Conservation (phyloP, 495 filamentous ascomycete genomes). For the Thermochaetoides thermophila region DNA sequence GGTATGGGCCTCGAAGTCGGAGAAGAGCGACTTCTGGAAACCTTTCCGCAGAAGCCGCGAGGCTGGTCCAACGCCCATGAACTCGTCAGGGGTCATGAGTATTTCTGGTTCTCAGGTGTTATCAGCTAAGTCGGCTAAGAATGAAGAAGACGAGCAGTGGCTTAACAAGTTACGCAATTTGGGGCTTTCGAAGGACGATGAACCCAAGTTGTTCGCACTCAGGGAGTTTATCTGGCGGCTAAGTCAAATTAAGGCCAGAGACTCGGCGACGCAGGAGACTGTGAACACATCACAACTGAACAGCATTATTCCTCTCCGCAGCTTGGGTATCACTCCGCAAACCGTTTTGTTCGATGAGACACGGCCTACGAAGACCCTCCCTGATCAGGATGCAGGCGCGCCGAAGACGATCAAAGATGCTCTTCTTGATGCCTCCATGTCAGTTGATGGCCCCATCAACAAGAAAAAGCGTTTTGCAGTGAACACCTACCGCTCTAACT, state of each 20-base stretch:
- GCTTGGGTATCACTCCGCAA: conserved; percentile 59
- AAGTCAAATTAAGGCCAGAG: conserved; percentile 49
- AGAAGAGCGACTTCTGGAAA: conserved; percentile 78
- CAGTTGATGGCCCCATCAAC: conserved; percentile 55
- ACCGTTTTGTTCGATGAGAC: conserved; percentile 84
- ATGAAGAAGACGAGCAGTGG: conserved; percentile 97
- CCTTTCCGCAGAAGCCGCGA: conserved; percentile 47
- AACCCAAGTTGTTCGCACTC: conserved; percentile 74
- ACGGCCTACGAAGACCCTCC: conserved; percentile 16
- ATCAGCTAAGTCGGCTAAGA: conserved; percentile 40
- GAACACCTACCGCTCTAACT: conserved; percentile 34
- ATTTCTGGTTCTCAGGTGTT: conserved; percentile 21
- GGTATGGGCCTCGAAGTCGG: conserved; percentile 69
- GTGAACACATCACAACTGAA: conserved; percentile 32
- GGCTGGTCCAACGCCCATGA: conserved; percentile 46
- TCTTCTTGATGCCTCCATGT: conserved; percentile 80
- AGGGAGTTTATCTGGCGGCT: conserved; percentile 87
- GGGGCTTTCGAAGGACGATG: conserved; percentile 72
- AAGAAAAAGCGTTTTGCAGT: conserved; percentile 41
- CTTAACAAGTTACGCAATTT: conserved; percentile 66
- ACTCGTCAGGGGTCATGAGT: conserved; percentile 13
- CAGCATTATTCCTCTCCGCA: conserved; percentile 53
- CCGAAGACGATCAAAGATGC: conserved; percentile 80
- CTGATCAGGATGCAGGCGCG: conserved; percentile 22
- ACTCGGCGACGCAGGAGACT: conserved; percentile 23